Conservation (phyloP, 2,329 filamentous ascomycete species). For the Sporothrix protearum region DNA sequence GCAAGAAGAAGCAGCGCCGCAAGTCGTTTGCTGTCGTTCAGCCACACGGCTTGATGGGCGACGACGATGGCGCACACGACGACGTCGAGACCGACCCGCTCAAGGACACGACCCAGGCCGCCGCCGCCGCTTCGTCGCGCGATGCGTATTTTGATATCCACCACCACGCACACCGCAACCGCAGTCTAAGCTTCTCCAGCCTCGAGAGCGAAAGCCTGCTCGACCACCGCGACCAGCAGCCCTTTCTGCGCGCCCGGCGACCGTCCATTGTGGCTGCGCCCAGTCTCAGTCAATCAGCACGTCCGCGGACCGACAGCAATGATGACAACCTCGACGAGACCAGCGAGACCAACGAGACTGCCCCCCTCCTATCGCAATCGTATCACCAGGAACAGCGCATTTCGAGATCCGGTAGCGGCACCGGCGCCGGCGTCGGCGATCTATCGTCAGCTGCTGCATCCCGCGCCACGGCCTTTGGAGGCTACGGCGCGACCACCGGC, state of each 20-base stretch:
- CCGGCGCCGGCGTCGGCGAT: constrained; percentile 18
- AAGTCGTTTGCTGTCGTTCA: constrained; percentile 69
- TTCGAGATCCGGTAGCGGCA: constrained; percentile 25
- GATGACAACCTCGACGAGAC: constrained; percentile 45
- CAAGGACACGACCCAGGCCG: constrained; percentile 30
- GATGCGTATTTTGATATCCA: constrained; percentile 49
- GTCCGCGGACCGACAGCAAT: constrained; percentile 34
- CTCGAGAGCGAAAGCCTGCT: constrained; percentile 83
- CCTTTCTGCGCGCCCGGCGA: constrained; percentile 60
- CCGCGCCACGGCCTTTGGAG: constrained; percentile 27
- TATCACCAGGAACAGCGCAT: not conserved
- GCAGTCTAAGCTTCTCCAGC: constrained; percentile 75
- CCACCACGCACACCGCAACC: constrained; percentile 33
- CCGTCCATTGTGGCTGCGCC: constrained; percentile 42
- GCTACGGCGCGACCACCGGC: constrained; percentile 35
- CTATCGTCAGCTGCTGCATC: constrained; percentile 40
- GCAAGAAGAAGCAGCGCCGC: constrained; percentile 77
- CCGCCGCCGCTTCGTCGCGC: constrained; percentile 21
- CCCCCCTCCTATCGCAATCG: constrained; percentile 50
- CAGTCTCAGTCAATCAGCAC: constrained; percentile 22
- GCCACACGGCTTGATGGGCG: constrained; percentile 2
- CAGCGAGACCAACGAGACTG: constrained; percentile 52
- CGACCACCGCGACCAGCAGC: constrained; percentile 70
- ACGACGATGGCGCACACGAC: constrained; percentile 40
- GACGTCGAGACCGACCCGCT: constrained; percentile 49